These are phyloP conservation scores for Oryza brachyantha DNA, from an alignment of 176 grass and related monocot species.

Conservation along the genomic window DNA sequence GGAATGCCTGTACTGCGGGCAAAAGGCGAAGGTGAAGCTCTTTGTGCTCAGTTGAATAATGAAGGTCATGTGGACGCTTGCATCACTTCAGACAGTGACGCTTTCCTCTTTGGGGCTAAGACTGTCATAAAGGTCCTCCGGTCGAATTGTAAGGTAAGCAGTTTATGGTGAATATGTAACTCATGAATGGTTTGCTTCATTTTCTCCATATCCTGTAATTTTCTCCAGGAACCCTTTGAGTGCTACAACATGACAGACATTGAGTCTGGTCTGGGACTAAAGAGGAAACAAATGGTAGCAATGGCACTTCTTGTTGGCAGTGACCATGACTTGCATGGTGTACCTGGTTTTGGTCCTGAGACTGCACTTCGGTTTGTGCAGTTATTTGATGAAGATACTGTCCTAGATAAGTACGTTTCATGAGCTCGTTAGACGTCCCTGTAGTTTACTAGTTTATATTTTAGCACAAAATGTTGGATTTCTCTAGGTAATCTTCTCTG, in stretches of 20 bases:
- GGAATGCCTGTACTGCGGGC: slow-evolving; percentile 83
- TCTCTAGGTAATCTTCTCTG: slow-evolving; percentile 17
- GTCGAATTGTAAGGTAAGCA: slow-evolving; percentile 82
- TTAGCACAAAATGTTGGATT: background rate
- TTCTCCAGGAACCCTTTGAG: slow-evolving; percentile 93
- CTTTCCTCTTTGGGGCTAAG: slow-evolving; percentile 93
- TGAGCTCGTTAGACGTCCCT: background rate
- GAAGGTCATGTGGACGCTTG: slow-evolving; percentile 89
- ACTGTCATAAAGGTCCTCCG: slow-evolving; percentile 70
- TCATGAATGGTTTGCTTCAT: background rate
- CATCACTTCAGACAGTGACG: slow-evolving; percentile 89
- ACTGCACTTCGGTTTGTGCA: slow-evolving; percentile 71
- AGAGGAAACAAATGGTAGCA: slow-evolving; percentile 93
- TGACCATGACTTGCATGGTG: slow-evolving; percentile 76
- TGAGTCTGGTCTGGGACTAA: slow-evolving; percentile 75
- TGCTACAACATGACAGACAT: slow-evolving; percentile 90
- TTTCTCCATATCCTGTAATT: background rate
- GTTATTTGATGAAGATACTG: slow-evolving; percentile 60
- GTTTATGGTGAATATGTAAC: background rate
- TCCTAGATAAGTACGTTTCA: slow-evolving; percentile 68
- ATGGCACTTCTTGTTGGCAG: slow-evolving; percentile 87
- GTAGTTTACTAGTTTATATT: slow-evolving; percentile 1
- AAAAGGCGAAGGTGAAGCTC: slow-evolving; percentile 79
- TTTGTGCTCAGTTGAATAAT: slow-evolving; percentile 83
- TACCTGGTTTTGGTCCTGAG: slow-evolving; percentile 81